Evolutionary conservation across 805 yeast species (phyloP).

Genomic region (Saturnispora silvae): DNA sequence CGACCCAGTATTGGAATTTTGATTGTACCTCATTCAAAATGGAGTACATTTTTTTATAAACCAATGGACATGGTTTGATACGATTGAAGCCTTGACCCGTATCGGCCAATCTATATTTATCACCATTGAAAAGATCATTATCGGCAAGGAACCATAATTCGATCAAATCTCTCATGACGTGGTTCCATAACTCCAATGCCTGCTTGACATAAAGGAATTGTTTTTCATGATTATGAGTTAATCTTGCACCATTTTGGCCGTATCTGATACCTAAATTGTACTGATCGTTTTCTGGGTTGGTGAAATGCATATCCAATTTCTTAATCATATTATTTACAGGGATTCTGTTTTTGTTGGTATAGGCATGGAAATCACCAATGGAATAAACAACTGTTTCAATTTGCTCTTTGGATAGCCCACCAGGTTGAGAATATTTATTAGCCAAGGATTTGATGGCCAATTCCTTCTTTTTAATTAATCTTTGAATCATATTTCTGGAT

Average conservation of each 20-base stretch:
- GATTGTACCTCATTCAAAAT: slow-evolving; percentile 58
- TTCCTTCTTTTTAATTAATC: slow-evolving; percentile 57
- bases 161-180: slow-evolving; percentile 69
- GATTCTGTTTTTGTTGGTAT: slow-evolving; percentile 53
- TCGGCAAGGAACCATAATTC: slow-evolving; percentile 71
- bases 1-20: slow-evolving; percentile 60
- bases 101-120: slow-evolving; percentile 47
- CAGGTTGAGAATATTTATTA: slow-evolving; percentile 32
- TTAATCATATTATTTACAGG: slow-evolving; percentile 58
- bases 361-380: slow-evolving; percentile 69
- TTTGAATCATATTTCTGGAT: slow-evolving; percentile 41
- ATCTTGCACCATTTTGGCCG: slow-evolving; percentile 59
- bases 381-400: slow-evolving; percentile 67
- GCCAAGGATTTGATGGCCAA: slow-evolving; percentile 55
- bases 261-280: slow-evolving; percentile 52
- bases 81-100: slow-evolving; percentile 80
- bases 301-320: slow-evolving; percentile 38
- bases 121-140: slow-evolving; percentile 50
- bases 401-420: slow-evolving; percentile 44
- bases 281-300: slow-evolving; percentile 21
- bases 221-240: slow-evolving; percentile 62
- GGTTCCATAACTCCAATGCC: slow-evolving; percentile 65
- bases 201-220: slow-evolving; percentile 70
- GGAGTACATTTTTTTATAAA: slow-evolving; percentile 60
- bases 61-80: slow-evolving; percentile 60